These are phyloP conservation scores for apple (Malus domestica) DNA, from an alignment of 306 rosid species.

Conservation along the genomic window DNA sequence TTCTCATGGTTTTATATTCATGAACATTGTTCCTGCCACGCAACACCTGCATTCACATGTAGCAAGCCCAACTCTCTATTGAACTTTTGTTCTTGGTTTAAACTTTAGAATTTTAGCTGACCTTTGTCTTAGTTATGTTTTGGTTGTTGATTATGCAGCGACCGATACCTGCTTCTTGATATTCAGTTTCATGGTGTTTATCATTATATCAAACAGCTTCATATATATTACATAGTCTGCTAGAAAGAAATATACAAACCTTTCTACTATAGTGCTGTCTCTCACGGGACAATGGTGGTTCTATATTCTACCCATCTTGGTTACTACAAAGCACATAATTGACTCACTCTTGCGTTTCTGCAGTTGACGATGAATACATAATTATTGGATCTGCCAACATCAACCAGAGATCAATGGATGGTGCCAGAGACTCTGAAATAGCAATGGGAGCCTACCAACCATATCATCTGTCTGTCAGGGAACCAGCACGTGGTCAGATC, in stretches of 20 bases:
- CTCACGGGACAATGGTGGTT: not conserved
- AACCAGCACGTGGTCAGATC: slow-evolving; percentile 44
- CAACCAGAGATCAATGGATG: slow-evolving; percentile 51
- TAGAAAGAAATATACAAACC: not conserved
- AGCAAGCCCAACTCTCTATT: not conserved
- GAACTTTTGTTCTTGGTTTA: not conserved
- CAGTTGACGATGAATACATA: slow-evolving; percentile 51
- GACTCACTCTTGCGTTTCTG: not conserved
- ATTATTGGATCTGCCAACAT: slow-evolving; percentile 52
- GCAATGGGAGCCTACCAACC: slow-evolving; percentile 54
- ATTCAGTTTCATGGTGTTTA: not conserved
- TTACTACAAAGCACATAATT: not conserved
- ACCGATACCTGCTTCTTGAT: not conserved
- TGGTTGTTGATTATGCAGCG: not conserved
- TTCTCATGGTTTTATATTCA: not conserved
- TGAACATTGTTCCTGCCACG: not conserved
- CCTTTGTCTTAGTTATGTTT: not conserved
- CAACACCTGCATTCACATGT: not conserved
- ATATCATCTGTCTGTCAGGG: slow-evolving; percentile 28
- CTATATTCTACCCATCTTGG: not conserved
- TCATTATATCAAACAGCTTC: not conserved
- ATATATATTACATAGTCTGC: not conserved
- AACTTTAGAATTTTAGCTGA: not conserved
- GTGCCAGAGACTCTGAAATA: slow-evolving; percentile 43
- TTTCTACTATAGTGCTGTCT: not conserved